Percentiles rank a stretch among this genome's conserved stretches.
These are phyloP conservation scores for Penicillium sp. DNA, from an alignment of 2,329 filamentous ascomycete species.

Conservation along the genomic window DNA sequence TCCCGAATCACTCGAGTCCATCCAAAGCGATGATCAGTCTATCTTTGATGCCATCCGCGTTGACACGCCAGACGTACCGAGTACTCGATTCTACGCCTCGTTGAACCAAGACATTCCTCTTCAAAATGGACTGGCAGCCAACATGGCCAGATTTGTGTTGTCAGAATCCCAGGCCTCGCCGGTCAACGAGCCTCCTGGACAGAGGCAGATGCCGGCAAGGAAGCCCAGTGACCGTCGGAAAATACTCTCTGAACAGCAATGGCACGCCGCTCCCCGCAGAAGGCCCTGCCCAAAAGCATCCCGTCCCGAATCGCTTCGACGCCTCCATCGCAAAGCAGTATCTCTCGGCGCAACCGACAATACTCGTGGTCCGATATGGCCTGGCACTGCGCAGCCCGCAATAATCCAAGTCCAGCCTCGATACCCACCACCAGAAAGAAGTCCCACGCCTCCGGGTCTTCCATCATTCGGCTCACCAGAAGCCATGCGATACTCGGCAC, in stretches of 20 bases:
- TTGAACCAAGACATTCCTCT: conserved; percentile 13
- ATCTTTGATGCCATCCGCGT: conserved; percentile 42
- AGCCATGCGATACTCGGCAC: conserved; percentile 36
- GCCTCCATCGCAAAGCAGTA: conserved; percentile 22
- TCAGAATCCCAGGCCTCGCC: conserved; percentile 7
- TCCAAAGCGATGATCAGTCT: conserved; percentile 38
- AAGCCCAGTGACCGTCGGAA: conserved; percentile 24
- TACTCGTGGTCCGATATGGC: conserved; percentile 20
- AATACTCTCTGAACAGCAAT: conserved; percentile 14
- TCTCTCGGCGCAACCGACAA: conserved; percentile 29
- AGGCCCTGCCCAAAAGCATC: background rate
- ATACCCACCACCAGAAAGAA: conserved; percentile 41
- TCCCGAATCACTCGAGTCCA: conserved; percentile 27
- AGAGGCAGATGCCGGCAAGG: conserved; percentile 4
- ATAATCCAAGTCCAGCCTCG: conserved; percentile 34
- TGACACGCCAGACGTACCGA: conserved; percentile 28
- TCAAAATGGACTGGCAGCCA: conserved; percentile 26
- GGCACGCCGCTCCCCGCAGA: background rate
- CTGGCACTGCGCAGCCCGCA: conserved; percentile 27
- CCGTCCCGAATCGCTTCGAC: background rate
- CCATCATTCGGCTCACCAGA: conserved; percentile 47
- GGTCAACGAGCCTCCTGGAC: background rate
- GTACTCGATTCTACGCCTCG: conserved; percentile 10
- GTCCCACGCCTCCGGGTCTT: conserved; percentile 47
- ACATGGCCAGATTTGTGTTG: conserved; percentile 33